Evolutionary conservation across 768 basidiomycete genomes (phyloP).

Genomic region (Royoungia palumana): DNA sequence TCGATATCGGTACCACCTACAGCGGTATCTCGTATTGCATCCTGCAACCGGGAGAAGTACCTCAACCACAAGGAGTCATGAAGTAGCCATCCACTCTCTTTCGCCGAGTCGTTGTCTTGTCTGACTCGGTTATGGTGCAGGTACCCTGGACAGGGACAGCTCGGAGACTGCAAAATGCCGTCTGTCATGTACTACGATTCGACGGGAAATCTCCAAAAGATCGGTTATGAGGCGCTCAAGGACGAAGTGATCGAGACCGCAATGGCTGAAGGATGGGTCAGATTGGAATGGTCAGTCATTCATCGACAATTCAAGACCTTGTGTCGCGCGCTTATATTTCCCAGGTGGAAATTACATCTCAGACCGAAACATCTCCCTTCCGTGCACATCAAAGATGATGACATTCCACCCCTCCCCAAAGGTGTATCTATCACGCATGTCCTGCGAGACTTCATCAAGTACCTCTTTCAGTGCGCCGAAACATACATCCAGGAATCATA

Average conservation of each 20-base stretch:
- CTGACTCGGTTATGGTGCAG: slow-evolving; percentile 10
- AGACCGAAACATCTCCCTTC: slow-evolving; percentile 30
- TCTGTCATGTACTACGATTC: slow-evolving; percentile 44
- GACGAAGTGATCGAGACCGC: slow-evolving; percentile 35
- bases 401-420: slow-evolving; percentile 38
- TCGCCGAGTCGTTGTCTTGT: background rate
- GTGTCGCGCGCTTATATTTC: background rate
- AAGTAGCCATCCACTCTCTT: background rate
- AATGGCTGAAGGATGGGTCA: slow-evolving; percentile 39
- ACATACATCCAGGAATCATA: slow-evolving; percentile 45
- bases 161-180: slow-evolving; percentile 43
- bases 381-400: slow-evolving; percentile 23
- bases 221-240: slow-evolving; percentile 40
- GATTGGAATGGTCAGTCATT: slow-evolving; percentile 39
- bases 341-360: slow-evolving; percentile 38
- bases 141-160: slow-evolving; percentile 38
- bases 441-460: slow-evolving; percentile 44
- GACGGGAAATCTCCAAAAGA: slow-evolving; percentile 34
- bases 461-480: slow-evolving; percentile 41
- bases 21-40: slow-evolving; percentile 37
- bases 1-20: slow-evolving; percentile 39
- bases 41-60: slow-evolving; percentile 33
- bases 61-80: slow-evolving; percentile 21
- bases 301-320: background rate
- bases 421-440: slow-evolving; percentile 37